Evolutionary conservation across 192 early-diverging fungal species (phyloP).

Genomic region (Coemansia reversa): DNA sequence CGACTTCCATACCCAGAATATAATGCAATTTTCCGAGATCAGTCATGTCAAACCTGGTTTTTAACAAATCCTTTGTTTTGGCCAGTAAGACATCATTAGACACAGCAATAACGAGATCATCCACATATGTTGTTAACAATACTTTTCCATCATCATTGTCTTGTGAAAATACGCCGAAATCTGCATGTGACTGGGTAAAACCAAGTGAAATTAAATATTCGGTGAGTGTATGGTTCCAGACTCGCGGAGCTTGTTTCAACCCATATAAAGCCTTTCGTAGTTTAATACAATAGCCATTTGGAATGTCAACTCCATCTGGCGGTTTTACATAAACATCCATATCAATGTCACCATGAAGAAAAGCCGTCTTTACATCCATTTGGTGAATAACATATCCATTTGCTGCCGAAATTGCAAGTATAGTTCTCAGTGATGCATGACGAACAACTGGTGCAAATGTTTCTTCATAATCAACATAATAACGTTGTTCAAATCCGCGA

Average conservation of each 20-base stretch:
- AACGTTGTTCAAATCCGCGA: too few relatives aligned
- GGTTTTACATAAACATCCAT: slow-evolving; percentile 9
- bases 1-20: slow-evolving; percentile 3
- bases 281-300: neutral
- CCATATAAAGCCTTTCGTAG: slow-evolving; percentile 12
- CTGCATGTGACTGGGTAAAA: neutral
- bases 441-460: too few relatives aligned
- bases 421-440: too few relatives aligned
- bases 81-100: neutral
- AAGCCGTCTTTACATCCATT: slow-evolving; percentile 26
- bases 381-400: slow-evolving; percentile 3
- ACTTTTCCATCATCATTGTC: neutral
- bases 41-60: neutral
- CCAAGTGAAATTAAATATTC: neutral
- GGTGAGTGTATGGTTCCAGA: slow-evolving; percentile 10
- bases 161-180: neutral
- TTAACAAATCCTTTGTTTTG: neutral
- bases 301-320: slow-evolving; percentile 9
- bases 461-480: too few relatives aligned
- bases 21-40: slow-evolving; percentile 6
- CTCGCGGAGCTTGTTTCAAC: slow-evolving; percentile 7
- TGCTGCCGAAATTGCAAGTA: too few relatives aligned
- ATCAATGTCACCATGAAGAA: slow-evolving; percentile 11
- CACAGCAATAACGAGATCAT: slow-evolving; percentile 8
- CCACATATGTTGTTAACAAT: slow-evolving; percentile 10